Evolutionary conservation across 352 stramenopile genomes (phyloP), one percentile per base, ranked within the genome.

Genomic region (Phytophthora citricola): DNA sequence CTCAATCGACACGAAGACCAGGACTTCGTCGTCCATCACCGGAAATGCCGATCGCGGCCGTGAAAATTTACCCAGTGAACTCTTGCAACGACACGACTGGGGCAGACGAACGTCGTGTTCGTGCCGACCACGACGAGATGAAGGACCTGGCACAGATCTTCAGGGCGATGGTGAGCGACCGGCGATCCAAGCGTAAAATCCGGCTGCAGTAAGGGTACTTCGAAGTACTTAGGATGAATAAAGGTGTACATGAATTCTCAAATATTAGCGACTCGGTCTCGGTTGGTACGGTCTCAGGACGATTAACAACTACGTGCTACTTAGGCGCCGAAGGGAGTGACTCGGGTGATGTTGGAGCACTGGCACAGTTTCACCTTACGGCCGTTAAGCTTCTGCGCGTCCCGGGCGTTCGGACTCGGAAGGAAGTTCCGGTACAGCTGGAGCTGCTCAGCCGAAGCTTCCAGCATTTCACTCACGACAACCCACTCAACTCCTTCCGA

Each of bases 401-500:
- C 61, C 11, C 84, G 79, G 3, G 81, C 81, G 63, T 93, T 93
- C 6, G 75, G 72, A 2, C 20, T 12, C 12, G 73, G 61, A 11
- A 93, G 66, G 32, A 76, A 71, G n/a, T 76, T 63, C 5, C 66
- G 68, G 66, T 84, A 91, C 5, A 59, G 46, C 22, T 76, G 63
- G 22, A 93, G 68, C 65, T 93, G 84, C 46, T 76, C 73, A 2
- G 47, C 38, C 0, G 82, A 91, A 1, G 75, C 75, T 51, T 89
- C 71, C 12, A 76, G 70, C 24, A 82, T 71, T 26, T 89, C 73
- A 31, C 66, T 60, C 29, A 83, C 66, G 6, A 93, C 76, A 63
- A 87, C 69, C 85, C 85, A 93, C 65, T 89, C 65, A 40, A 93
- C 84, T 6, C 83, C 82, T 59, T 93, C 85, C 9, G 78, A 76